These are phyloP conservation scores for Kluyveromyces starmeri DNA, from an alignment of 805 yeast genomes.

Conservation along the genomic window DNA sequence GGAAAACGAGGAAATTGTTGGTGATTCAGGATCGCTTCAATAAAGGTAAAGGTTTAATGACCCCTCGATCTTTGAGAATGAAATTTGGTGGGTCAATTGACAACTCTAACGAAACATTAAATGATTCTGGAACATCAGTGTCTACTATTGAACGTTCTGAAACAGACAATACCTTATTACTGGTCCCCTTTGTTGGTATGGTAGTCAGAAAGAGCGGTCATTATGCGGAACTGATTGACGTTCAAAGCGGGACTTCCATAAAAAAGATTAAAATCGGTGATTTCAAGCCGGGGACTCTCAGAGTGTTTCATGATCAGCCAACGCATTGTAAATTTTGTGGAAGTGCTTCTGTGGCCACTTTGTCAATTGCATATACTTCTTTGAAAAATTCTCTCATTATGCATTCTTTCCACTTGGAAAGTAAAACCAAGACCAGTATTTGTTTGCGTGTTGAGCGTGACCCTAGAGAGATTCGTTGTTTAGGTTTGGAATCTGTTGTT, in stretches of 20 bases:
- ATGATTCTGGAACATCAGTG: conserved; percentile 8
- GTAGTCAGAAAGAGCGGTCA: conserved; percentile 48
- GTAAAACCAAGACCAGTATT: conserved; percentile 67
- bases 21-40: conserved; percentile 42
- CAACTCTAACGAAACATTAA: background rate
- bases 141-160: conserved; percentile 4
- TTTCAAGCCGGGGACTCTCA: conserved; percentile 50
- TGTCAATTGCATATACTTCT: conserved; percentile 59
- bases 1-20: conserved; percentile 48
- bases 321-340: conserved; percentile 90
- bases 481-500: conserved; percentile 68
- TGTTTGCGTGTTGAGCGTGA: conserved; percentile 90
- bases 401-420: conserved; percentile 67
- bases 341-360: conserved; percentile 66
- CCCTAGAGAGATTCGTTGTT: conserved; percentile 81
- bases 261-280: conserved; percentile 53
- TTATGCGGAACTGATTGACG: conserved; percentile 62
- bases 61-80: conserved; percentile 31
- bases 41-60: conserved; percentile 31
- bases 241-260: conserved; percentile 66
- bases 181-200: conserved; percentile 70
- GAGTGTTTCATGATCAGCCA: conserved; percentile 75
- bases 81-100: conserved; percentile 1
- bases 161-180: conserved; percentile 33
- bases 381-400: conserved; percentile 34